Base-by-base conservation (phyloP, 768 basidiomycete genomes). In the Collybia sordida region DNA sequence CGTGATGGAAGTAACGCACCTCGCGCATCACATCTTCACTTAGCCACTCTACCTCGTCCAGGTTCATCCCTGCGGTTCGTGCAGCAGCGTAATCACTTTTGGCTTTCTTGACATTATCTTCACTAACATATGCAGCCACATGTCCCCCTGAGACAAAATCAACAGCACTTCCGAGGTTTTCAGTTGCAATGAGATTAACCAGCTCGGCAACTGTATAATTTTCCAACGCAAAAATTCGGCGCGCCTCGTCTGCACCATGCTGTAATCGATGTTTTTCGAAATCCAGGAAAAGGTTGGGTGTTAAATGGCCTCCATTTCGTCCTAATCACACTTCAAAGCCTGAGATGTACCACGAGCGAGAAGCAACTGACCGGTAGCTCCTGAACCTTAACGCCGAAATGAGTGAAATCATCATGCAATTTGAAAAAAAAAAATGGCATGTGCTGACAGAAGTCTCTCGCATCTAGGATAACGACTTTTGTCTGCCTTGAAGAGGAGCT, bases 231-330 rank as follows among this genome's bases (percentile, higher is more conserved):
- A 79, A 73, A 0, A 76, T 73, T 23, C 77, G 77, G 19, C 71
- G 62, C 0, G 87, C 82, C 47, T 90, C 82, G 2, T 79, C 73
- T 0, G 65, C 59, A 0, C 83, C 85, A 54, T 80, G 80, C 19
- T 50, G 44, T 3, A 56, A 38, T 25, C 67, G 55, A 15, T 72
- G 70, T 1, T 58, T 52, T 1, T 56, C 46, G 59, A 90, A 90
- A 2, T 68, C 68, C 1, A 61, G 52, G 59, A 82, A 83, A 2
- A 69, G 59, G 34, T 62, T 61, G 0, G 84, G 77, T 0, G 82
- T 83, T 15, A 91, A 72, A 62, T 91, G 89, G 0, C 90, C 88
- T 1, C 89, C 90, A 56, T 92, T 93, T 21, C 90, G 74, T 41
- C 88, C 88, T 90, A 49, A 38, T 31, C 15, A 37, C 12, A 37